Conservation (phyloP, 108 stramenopile genomes). For the Chaetoceros tenuissimus region DNA sequence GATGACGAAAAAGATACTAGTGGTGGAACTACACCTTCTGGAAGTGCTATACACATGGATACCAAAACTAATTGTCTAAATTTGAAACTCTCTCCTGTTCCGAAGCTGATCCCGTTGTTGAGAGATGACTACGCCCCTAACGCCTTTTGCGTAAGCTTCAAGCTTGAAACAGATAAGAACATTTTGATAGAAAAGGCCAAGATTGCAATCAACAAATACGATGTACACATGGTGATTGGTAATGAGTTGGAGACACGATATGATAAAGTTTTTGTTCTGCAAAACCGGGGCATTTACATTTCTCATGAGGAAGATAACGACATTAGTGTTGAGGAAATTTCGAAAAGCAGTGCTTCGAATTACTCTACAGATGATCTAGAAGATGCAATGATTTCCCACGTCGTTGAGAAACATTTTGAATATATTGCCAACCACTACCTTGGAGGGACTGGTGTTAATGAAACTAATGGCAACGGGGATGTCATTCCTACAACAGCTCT, state of each 20-base stretch:
- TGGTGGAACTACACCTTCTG: neutral
- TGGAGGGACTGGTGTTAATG: slow-evolving; percentile 2
- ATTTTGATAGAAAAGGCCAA: slow-evolving; percentile 83
- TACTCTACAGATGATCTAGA: slow-evolving; percentile 40
- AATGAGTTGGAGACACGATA: slow-evolving; percentile 86
- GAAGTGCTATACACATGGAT: slow-evolving; percentile 7
- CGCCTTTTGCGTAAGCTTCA: slow-evolving; percentile 94
- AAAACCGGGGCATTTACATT: neutral
- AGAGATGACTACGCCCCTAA: slow-evolving; percentile 79
- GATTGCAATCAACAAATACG: slow-evolving; percentile 77
- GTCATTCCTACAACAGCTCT: slow-evolving; percentile 12
- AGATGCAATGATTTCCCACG: slow-evolving; percentile 44
- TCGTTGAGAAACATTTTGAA: slow-evolving; percentile 69
- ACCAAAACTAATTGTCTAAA: slow-evolving; percentile 25
- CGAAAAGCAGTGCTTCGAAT: slow-evolving; percentile 2
- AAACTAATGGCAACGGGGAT: neutral
- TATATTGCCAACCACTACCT: slow-evolving; percentile 47
- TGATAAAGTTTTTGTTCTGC: slow-evolving; percentile 66
- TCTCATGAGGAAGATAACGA: slow-evolving; percentile 1
- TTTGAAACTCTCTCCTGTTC: slow-evolving; percentile 74
- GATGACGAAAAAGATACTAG: slow-evolving; percentile 6
- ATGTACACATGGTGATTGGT: slow-evolving; percentile 93
- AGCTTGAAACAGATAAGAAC: slow-evolving; percentile 91
- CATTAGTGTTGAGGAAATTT: slow-evolving; percentile 19
- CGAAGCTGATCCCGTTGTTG: slow-evolving; percentile 83